Percentiles rank a stretch among this genome's conserved stretches.
phyloP scores from a whole-genome alignment of 2,329 filamentous ascomycete species.

The Rutstroemia sp. region DNA sequence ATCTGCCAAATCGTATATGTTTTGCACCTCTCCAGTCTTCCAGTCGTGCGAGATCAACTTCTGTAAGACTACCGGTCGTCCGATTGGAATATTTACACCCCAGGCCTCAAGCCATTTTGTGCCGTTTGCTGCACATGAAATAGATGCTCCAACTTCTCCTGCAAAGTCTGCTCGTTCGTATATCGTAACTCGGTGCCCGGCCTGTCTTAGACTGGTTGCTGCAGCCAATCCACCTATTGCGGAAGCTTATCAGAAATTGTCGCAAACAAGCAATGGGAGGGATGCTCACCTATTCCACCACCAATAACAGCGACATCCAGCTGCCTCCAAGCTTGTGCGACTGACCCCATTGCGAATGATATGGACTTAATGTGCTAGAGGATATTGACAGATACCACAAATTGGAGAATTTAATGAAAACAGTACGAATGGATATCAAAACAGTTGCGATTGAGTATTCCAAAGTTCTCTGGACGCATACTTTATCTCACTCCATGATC shows the following conservation, averaged over 20 bases:
- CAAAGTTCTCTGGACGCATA: neutral
- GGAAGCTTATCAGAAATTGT: neutral
- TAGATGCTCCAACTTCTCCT: slow-evolving; percentile 60
- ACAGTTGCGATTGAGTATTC: neutral
- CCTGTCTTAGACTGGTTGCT: slow-evolving; percentile 43
- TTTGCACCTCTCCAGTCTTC: slow-evolving; percentile 59
- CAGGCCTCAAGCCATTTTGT: slow-evolving; percentile 64
- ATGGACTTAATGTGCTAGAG: neutral
- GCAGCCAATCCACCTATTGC: slow-evolving; percentile 39
- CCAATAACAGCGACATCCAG: slow-evolving; percentile 8
- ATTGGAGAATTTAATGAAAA: neutral
- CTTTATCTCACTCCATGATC: neutral
- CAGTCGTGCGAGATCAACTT: slow-evolving; percentile 65
- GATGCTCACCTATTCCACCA: slow-evolving; percentile 7
- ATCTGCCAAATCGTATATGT: slow-evolving; percentile 55
- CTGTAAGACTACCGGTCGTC: slow-evolving; percentile 56
- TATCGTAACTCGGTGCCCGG: slow-evolving; percentile 50
- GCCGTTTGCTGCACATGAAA: slow-evolving; percentile 63
- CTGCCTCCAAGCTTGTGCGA: neutral
- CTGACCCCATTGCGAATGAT: neutral
- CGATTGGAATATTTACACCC: slow-evolving; percentile 55
- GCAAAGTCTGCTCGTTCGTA: slow-evolving; percentile 61
- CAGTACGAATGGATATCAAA: neutral
- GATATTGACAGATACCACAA: neutral
- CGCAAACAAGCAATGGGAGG: too few species aligned